Evolutionary conservation across 2,329 filamentous ascomycete species (phyloP).

Genomic region (Pseudovirgaria hyperparasitica): DNA sequence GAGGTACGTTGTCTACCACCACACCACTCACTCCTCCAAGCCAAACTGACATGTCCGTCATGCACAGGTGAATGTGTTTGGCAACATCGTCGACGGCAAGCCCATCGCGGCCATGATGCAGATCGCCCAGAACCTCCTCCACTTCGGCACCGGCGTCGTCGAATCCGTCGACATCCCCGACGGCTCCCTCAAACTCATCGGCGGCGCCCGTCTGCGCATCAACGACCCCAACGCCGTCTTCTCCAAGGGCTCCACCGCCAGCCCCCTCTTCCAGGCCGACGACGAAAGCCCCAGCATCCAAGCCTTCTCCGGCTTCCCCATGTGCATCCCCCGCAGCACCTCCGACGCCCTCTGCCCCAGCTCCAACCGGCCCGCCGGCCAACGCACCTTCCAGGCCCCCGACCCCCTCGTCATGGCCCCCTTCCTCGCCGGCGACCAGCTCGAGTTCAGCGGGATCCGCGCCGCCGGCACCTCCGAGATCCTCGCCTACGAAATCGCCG

Average conservation of each 20-base stretch:
- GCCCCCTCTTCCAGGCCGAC: slow-evolving; percentile 35
- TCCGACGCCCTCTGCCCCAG: slow-evolving; percentile 23
- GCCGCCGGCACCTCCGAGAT: slow-evolving; percentile 20
- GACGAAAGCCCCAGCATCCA: slow-evolving; percentile 36
- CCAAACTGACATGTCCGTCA: too few relatives aligned
- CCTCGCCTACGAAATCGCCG: slow-evolving; percentile 24
- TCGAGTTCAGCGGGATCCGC: slow-evolving; percentile 27
- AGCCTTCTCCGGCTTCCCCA: slow-evolving; percentile 39
- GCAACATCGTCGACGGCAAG: slow-evolving; percentile 25
- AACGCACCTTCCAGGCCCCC: slow-evolving; percentile 16
- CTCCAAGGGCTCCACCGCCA: slow-evolving; percentile 23
- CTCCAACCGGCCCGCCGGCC: slow-evolving; percentile 22
- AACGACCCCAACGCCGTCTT: slow-evolving; percentile 36
- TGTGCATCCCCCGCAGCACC: slow-evolving; percentile 36
- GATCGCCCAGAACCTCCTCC: slow-evolving; percentile 23
- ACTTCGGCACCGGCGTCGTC: slow-evolving; percentile 24
- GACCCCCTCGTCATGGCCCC: slow-evolving; percentile 29
- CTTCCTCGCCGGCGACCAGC: slow-evolving; percentile 27
- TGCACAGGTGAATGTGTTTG: slow-evolving; percentile 16
- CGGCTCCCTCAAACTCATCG: slow-evolving; percentile 24
- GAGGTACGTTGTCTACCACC: too few relatives aligned
- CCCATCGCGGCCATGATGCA: slow-evolving; percentile 27
- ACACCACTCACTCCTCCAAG: too few relatives aligned
- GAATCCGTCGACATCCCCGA: slow-evolving; percentile 17
- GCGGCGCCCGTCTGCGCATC: slow-evolving; percentile 24